Percentiles rank a stretch among this genome's conserved stretches.
phyloP scores from a whole-genome alignment of 768 basidiomycete species.

The Solioccasus polychromus region DNA sequence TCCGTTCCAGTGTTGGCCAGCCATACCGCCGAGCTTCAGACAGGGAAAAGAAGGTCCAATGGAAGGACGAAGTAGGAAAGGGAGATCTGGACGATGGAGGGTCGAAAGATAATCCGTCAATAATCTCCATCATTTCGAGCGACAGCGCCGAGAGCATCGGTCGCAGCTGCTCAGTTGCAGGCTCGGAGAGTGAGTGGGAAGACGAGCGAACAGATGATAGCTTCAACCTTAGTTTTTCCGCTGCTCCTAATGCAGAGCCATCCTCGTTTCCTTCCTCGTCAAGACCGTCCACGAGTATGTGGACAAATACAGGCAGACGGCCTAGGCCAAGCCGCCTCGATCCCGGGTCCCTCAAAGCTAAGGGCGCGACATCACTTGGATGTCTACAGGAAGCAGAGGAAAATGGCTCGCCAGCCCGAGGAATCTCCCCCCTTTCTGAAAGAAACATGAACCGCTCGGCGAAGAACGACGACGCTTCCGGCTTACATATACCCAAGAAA shows the following conservation, averaged over 20 bases:
- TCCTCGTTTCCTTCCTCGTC: constrained; percentile 40
- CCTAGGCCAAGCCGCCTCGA: constrained; percentile 68
- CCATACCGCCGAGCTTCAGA: constrained; percentile 66
- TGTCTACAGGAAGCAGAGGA: constrained; percentile 78
- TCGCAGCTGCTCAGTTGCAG: constrained; percentile 45
- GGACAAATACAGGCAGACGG: constrained; percentile 35
- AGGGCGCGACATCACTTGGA: constrained; percentile 48
- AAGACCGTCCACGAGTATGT: constrained; percentile 14
- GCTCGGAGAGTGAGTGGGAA: constrained; percentile 88
- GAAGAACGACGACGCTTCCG: constrained; percentile 19
- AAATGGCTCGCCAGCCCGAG: constrained; percentile 34
- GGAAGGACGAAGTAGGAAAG: constrained; percentile 84
- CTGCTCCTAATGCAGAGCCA: constrained; percentile 18
- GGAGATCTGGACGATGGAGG: constrained; percentile 70
- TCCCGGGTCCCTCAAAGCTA: constrained; percentile 59
- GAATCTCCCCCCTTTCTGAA: constrained; percentile 52
- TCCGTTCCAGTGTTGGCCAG: constrained; percentile 60
- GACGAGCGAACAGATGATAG: constrained; percentile 85
- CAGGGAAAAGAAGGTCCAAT: constrained; percentile 75
- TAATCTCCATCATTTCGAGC: constrained; percentile 31
- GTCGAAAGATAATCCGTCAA: constrained; percentile 23
- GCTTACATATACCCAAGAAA: constrained; percentile 34
- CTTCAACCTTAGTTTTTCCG: constrained; percentile 51
- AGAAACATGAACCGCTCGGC: constrained; percentile 57
- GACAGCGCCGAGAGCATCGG: constrained; percentile 35